These are phyloP conservation scores for Fusarium tricinctum DNA, from an alignment of 2,329 filamentous ascomycete species.

Conservation along the genomic window DNA sequence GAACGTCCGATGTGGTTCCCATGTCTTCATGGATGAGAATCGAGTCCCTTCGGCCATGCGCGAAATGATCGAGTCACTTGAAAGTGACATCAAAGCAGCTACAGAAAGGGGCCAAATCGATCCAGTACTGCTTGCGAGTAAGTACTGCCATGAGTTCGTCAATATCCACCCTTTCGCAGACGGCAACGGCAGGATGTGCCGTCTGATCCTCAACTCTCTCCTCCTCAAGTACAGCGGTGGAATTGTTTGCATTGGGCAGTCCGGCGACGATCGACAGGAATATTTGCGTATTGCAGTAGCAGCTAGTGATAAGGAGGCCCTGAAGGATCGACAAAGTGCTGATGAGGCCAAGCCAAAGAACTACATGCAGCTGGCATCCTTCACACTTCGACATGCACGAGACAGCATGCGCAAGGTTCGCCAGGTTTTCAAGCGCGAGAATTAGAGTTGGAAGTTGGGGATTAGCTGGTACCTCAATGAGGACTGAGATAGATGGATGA, in stretches of 20 bases:
- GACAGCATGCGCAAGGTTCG: not conserved
- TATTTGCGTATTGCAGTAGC: not conserved
- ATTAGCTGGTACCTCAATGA: too few relatives aligned
- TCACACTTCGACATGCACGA: not conserved
- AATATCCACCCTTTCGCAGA: constrained; percentile 56
- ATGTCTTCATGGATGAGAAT: not conserved
- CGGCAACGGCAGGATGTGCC: constrained; percentile 54
- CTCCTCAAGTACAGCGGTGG: constrained; percentile 47
- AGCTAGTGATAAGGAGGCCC: not conserved
- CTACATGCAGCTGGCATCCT: not conserved
- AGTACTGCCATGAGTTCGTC: constrained; percentile 51
- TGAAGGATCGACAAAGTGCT: not conserved
- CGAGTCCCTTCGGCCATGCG: constrained; percentile 45
- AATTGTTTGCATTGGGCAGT: constrained; percentile 6
- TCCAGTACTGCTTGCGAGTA: constrained; percentile 47
- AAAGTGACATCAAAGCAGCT: constrained; percentile 39
- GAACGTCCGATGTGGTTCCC: constrained; percentile 18
- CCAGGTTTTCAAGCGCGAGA: constrained; percentile 44
- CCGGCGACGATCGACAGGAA: not conserved
- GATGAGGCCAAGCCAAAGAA: constrained; percentile 1
- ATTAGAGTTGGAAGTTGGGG: constrained; percentile 8
- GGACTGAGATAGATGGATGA: too few relatives aligned
- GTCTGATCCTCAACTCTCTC: constrained; percentile 53
- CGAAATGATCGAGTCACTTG: constrained; percentile 37
- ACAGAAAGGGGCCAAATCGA: constrained; percentile 24